Conservation (phyloP, 768 basidiomycete species). For the Roridomyces roridus region DNA sequence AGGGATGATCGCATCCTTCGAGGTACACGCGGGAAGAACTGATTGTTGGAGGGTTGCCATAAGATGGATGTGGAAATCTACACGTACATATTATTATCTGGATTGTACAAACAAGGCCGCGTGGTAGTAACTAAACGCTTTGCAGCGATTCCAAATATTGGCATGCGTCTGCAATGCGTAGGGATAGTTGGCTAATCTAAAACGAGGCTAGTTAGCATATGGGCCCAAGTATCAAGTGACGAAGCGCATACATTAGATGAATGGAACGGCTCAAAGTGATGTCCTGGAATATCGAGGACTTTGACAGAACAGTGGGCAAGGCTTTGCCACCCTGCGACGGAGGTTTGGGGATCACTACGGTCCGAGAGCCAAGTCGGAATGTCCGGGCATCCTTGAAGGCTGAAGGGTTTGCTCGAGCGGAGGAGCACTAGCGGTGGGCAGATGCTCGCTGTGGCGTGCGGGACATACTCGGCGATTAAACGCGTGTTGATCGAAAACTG, state of each 20-base stretch:
- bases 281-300: slow-evolving; percentile 63
- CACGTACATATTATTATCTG: too few relatives aligned
- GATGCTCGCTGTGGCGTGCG: slow-evolving; percentile 33
- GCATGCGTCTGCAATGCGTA: slow-evolving; percentile 38
- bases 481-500: slow-evolving; percentile 58
- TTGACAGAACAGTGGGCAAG: slow-evolving; percentile 44
- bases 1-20: too few relatives aligned
- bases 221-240: neutral
- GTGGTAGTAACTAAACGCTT: too few relatives aligned
- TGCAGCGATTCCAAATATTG: slow-evolving; percentile 29
- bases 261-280: slow-evolving; percentile 70
- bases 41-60: too few relatives aligned
- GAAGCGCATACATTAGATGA: slow-evolving; percentile 53
- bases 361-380: slow-evolving; percentile 62
- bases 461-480: slow-evolving; percentile 55
- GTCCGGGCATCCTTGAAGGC: slow-evolving; percentile 33
- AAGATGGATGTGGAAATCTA: too few relatives aligned
- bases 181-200: slow-evolving; percentile 38
- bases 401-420: slow-evolving; percentile 56
- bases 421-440: slow-evolving; percentile 53
- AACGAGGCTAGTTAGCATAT: neutral
- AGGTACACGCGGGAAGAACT: too few relatives aligned
- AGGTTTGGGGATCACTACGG: slow-evolving; percentile 39
- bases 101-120: too few relatives aligned
- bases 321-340: slow-evolving; percentile 54